phyloP scores from a whole-genome alignment of 495 filamentous ascomycete genomes.

The Aspergillus sclerotioniger region DNA sequence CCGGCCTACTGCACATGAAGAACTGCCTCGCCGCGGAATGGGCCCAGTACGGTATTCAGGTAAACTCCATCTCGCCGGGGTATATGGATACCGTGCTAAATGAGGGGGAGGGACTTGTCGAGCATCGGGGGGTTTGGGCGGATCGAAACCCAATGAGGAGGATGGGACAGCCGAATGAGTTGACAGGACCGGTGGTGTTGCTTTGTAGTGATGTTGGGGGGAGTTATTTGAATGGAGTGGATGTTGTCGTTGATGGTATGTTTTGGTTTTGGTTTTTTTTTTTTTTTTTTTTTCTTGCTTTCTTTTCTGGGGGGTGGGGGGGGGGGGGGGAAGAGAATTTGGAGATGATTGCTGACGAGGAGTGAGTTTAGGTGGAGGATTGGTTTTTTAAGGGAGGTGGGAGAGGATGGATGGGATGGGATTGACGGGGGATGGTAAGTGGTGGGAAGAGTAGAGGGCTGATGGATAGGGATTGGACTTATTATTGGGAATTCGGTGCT shows the following conservation, averaged over 20 bases:
- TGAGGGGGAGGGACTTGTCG: conserved; percentile 57
- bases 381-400: not conserved
- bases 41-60: conserved; percentile 57
- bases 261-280: not conserved
- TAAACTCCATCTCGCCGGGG: conserved; percentile 66
- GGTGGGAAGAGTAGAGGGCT: too few species aligned
- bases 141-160: conserved; percentile 65
- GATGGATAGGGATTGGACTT: too few species aligned
- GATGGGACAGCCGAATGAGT: conserved; percentile 64
- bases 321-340: too few species aligned
- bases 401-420: too few species aligned
- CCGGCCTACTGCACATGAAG: conserved; percentile 34
- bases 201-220: conserved; percentile 58
- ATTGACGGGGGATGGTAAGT: too few species aligned
- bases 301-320: too few species aligned
- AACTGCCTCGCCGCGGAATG: conserved; percentile 42
- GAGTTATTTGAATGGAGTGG: conserved; percentile 65
- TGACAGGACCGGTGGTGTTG: conserved; percentile 66
- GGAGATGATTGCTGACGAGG: not conserved
- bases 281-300: too few species aligned
- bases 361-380: not conserved
- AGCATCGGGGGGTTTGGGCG: conserved; percentile 55
- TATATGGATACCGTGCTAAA: conserved; percentile 80
- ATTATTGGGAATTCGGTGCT: too few species aligned
- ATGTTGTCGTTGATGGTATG: conserved; percentile 58